A percentile compares a stretch with the other conserved stretches of the same genome.
phyloP scores from a whole-genome alignment of 106 monocot genomes.

The Xerophyta viscosa region DNA sequence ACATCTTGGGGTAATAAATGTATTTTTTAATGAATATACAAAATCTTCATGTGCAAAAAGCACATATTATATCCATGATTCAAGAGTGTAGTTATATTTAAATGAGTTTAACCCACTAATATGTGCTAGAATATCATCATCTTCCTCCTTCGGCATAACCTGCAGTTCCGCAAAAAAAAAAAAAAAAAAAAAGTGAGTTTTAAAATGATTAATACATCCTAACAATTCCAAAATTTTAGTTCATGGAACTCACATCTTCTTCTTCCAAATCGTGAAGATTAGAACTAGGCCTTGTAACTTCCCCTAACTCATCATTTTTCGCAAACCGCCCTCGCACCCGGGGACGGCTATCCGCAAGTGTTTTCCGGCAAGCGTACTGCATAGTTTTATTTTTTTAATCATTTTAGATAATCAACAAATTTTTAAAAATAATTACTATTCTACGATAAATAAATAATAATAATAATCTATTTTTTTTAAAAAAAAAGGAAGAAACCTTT shows the following conservation, averaged over 20 bases:
- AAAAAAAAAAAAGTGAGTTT: not conserved
- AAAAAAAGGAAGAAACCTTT: not conserved
- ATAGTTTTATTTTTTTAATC: not conserved
- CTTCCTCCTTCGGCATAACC: slow-evolving; percentile 30
- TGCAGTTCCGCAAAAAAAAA: slow-evolving; percentile 11
- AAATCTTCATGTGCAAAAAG: no score
- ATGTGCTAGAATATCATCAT: slow-evolving; percentile 23
- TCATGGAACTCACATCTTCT: not conserved
- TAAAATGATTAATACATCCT: not conserved
- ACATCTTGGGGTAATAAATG: no score
- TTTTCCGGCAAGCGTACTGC: slow-evolving; percentile 64
- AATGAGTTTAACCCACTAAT: slow-evolving; percentile 16
- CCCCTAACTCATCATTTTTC: slow-evolving; percentile 14
- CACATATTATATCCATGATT: slow-evolving; percentile 24
- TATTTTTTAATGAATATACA: no score
- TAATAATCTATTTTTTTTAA: no score
- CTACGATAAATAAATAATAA: no score
- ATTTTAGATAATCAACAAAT: no score
- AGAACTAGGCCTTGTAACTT: not conserved
- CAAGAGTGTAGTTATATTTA: slow-evolving; percentile 14
- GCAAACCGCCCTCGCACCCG: slow-evolving; percentile 55
- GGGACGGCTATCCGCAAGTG: slow-evolving; percentile 47
- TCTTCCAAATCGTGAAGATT: not conserved
- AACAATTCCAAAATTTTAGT: no score
- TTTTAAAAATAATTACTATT: no score